These are phyloP conservation scores for Cucurbita argyrosperma DNA, from an alignment of 306 rosid genomes.

Conservation along the genomic window DNA sequence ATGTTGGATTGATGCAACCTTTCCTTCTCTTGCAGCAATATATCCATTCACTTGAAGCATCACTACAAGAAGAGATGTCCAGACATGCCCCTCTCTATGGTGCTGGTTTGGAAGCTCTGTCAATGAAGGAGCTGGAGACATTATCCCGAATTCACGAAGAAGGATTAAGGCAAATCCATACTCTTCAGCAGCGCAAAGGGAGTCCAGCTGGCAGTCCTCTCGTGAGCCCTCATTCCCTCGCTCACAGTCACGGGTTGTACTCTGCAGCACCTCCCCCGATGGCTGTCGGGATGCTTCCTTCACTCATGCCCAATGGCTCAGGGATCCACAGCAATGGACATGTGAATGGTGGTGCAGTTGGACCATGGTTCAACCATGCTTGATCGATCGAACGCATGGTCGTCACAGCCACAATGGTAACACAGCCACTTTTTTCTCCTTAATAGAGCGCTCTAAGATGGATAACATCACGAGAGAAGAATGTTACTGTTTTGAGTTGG, in stretches of 20 bases:
- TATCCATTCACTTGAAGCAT: constrained; percentile 76
- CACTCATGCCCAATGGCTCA: constrained; percentile 56
- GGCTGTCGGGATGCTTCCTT: constrained; percentile 55
- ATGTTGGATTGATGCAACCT: constrained; percentile 11
- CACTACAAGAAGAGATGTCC: constrained; percentile 96
- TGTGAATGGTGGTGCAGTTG: constrained; percentile 78
- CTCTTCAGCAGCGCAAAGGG: constrained; percentile 78
- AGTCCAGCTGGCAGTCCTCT: constrained; percentile 67
- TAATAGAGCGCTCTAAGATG: constrained; percentile 1
- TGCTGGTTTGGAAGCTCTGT: constrained; percentile 86
- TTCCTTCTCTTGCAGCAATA: constrained; percentile 64
- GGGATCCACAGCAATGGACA: constrained; percentile 90
- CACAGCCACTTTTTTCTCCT: constrained; percentile 13
- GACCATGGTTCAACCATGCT: constrained; percentile 88
- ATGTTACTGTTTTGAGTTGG: constrained; percentile 4
- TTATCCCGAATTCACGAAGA: constrained; percentile 85
- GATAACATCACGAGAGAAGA: constrained; percentile 6
- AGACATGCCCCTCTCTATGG: constrained; percentile 94
- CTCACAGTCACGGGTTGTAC: constrained; percentile 68
- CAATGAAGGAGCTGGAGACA: constrained; percentile 89
- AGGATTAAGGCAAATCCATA: constrained; percentile 86
- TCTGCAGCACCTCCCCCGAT: constrained; percentile 42
- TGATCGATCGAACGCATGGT: constrained; percentile 29
- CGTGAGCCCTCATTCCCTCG: constrained; percentile 59
- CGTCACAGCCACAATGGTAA: constrained; percentile 13